Evolutionary conservation across 2,329 filamentous ascomycete species (phyloP).

Genomic region (Neoscytalidium dimidiatum): DNA sequence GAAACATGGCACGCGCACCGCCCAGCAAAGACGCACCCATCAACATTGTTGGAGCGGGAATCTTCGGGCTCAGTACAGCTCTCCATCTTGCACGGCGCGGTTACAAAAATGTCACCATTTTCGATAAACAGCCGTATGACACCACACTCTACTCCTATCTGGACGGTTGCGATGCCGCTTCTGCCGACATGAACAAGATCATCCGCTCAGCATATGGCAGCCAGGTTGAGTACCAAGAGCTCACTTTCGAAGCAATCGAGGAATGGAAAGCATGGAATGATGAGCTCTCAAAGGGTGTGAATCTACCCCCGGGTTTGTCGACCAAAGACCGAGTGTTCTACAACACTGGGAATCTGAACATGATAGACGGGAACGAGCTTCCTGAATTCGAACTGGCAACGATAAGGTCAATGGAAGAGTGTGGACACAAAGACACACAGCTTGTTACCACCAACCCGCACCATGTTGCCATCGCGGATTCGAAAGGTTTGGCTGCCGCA

Average conservation of each 20-base stretch:
- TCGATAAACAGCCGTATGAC: constrained; percentile 38
- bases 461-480: constrained; percentile 45
- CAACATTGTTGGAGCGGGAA: constrained; percentile 52
- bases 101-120: constrained; percentile 51
- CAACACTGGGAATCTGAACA: constrained; percentile 54
- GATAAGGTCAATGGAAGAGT: constrained; percentile 43
- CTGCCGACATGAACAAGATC: constrained; percentile 60
- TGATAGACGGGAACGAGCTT: constrained; percentile 50
- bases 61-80: constrained; percentile 54
- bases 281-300: constrained; percentile 54
- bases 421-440: constrained; percentile 44
- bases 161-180: constrained; percentile 52
- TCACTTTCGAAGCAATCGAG: not conserved
- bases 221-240: not conserved
- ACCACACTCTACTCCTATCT: constrained; percentile 47
- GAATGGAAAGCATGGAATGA: constrained; percentile 32
- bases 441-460: constrained; percentile 40
- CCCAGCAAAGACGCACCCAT: constrained; percentile 25
- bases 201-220: constrained; percentile 57
- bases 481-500: constrained; percentile 48
- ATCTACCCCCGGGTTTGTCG: constrained; percentile 54
- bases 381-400: constrained; percentile 52
- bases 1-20: not conserved
- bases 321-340: constrained; percentile 44
- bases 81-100: constrained; percentile 52